Percentiles rank a stretch among this genome's conserved stretches.
These are phyloP conservation scores for Xylaria cubensis DNA, from an alignment of 495 filamentous ascomycete species.

Conservation along the genomic window DNA sequence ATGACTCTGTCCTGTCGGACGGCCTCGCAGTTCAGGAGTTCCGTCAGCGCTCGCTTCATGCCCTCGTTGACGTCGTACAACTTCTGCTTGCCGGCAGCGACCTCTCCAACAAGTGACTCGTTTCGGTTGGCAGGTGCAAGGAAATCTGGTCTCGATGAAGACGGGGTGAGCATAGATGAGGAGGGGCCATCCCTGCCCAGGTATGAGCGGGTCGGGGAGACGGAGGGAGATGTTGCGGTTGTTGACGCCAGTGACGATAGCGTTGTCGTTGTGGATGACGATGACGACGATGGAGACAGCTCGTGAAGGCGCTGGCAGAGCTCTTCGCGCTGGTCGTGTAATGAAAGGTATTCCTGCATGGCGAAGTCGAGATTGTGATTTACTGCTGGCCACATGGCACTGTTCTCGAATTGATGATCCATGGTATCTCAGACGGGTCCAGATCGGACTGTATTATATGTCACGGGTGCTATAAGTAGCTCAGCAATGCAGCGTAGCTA, in stretches of 20 bases:
- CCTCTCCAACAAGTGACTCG: slow-evolving; percentile 45
- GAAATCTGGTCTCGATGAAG: slow-evolving; percentile 26
- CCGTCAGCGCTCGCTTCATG: slow-evolving; percentile 69
- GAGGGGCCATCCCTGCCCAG: slow-evolving; percentile 24
- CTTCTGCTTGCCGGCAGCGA: slow-evolving; percentile 59
- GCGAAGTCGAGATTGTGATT: slow-evolving; percentile 46
- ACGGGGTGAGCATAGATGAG: slow-evolving; percentile 33
- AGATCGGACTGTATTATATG: not conserved
- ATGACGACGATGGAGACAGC: slow-evolving; percentile 47
- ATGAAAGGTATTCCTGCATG: slow-evolving; percentile 61
- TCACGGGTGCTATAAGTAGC: not conserved
- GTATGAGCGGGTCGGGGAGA: slow-evolving; percentile 44
- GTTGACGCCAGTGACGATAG: slow-evolving; percentile 45
- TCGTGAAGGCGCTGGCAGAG: slow-evolving; percentile 57
- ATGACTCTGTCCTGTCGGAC: slow-evolving; percentile 61
- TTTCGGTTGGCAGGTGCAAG: slow-evolving; percentile 40
- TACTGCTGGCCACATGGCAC: slow-evolving; percentile 1
- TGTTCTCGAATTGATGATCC: slow-evolving; percentile 5
- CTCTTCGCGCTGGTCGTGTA: slow-evolving; percentile 62
- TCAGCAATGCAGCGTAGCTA: not conserved
- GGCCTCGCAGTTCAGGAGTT: slow-evolving; percentile 68
- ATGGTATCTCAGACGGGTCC: not conserved
- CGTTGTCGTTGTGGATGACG: slow-evolving; percentile 36
- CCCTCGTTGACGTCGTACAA: slow-evolving; percentile 67
- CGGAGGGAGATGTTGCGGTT: slow-evolving; percentile 43